phyloP scores from a whole-genome alignment of 208 protist species.

The Acanthamoeba healyi region DNA sequence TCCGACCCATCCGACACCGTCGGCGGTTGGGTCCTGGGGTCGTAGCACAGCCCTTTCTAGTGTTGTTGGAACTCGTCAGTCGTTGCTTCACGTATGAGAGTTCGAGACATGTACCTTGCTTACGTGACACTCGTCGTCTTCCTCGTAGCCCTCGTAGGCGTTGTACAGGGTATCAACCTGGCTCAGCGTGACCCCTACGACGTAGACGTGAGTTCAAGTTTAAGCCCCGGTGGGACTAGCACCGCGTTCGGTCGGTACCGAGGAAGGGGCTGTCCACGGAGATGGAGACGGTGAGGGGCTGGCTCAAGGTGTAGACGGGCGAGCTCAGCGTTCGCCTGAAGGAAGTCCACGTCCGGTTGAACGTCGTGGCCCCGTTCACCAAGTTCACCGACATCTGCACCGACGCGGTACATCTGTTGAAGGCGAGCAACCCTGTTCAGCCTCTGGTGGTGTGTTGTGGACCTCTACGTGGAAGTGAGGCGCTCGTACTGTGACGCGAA shows the following conservation, averaged over 20 bases:
- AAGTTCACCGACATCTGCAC: not conserved
- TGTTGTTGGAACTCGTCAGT: too few species aligned
- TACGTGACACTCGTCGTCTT: constrained; percentile 5
- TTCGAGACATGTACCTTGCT: not conserved
- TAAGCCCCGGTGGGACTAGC: not conserved
- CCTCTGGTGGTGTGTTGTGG: too few species aligned
- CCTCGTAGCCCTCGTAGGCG: not conserved
- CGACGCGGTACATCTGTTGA: not conserved
- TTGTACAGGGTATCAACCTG: constrained; percentile 4
- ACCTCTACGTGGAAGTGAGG: too few species aligned
- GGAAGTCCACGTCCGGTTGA: not conserved
- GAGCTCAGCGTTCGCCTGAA: not conserved
- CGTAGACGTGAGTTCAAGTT: not conserved
- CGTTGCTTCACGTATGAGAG: too few species aligned
- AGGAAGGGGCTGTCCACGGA: not conserved
- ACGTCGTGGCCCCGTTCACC: not conserved
- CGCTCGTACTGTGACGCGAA: not conserved
- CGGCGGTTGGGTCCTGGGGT: not conserved
- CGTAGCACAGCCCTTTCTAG: not conserved
- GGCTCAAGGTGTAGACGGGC: not conserved
- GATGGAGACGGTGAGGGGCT: not conserved
- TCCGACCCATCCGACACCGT: not conserved
- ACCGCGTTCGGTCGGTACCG: not conserved
- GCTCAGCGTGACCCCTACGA: not conserved
- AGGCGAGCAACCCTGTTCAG: too few species aligned